Base-by-base conservation (phyloP, 2,329 filamentous ascomycete species). In the Xylaria sp. region DNA sequence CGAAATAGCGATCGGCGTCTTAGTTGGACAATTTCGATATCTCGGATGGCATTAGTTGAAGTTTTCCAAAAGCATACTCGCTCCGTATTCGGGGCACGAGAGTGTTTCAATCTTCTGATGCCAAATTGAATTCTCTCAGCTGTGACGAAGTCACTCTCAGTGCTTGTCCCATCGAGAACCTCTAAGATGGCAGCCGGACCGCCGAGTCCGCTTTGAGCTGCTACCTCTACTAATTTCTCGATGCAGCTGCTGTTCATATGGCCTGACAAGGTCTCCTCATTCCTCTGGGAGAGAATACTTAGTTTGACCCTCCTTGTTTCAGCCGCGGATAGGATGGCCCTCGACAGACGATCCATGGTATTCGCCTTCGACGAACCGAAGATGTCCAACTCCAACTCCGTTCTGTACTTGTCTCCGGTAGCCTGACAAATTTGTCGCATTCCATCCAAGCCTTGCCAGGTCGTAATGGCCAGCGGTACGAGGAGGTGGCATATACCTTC, bases 391-490 rank as follows among this genome's bases (percentile, higher is more conserved):
- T 53, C 50, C 23, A 53, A 53, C 16, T 53, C 50, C 13, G 50
- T 53, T 29, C 50, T 53, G 13, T 53, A 53, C 8, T 32, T 53
- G 18, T 29, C 50, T 3, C 50, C 25, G 27, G 27, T 32, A 12
- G 25, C 50, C 50, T 53, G 25, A 23, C 27, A 53, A 23, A 53
- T 53, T n/a, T 53, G 13, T 29, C 50, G 25, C 50, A 53, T 53
- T n/a, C 50, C 50, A 32, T 53, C 50, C 25, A 53, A 53, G 25
- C 50, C 50, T 53, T 53, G 25, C 50, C 50, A 53, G n/a, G 25
- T 53, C 18, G 13, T n/a, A 3, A 53, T 53, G 50, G 25, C 50
- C 27, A 53, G 50, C 27, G 50, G 50, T 29, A 53, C 27, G 18
- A 53, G 50, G 25, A 53, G 25, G 50, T 53, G 50, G 2, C 25